A percentile compares a stretch with the other conserved stretches of the same genome.
phyloP scores from a whole-genome alignment of 306 rosid genomes.

The Citrullus colocynthis region DNA sequence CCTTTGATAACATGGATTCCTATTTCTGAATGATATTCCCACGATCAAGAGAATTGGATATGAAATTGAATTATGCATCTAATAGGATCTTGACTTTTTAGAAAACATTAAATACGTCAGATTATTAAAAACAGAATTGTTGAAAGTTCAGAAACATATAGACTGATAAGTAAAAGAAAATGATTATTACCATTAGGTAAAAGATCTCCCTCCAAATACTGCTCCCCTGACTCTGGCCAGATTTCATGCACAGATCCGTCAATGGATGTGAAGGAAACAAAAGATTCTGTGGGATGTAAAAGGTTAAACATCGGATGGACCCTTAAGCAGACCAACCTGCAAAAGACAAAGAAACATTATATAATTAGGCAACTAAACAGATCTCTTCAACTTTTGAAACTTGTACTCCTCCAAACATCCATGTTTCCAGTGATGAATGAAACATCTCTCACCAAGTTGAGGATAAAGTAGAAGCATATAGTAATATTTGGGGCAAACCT shows the following conservation, averaged over 20 bases:
- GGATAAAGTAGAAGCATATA: not conserved
- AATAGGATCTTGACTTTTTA: no score
- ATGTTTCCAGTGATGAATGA: not conserved
- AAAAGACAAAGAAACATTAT: not conserved
- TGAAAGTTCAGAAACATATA: not conserved
- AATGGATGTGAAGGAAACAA: conserved; percentile 58
- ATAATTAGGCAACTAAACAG: not conserved
- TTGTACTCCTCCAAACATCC: not conserved
- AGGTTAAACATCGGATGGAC: conserved; percentile 73
- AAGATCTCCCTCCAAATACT: conserved; percentile 48
- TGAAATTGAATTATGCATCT: no score
- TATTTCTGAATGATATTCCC: no score
- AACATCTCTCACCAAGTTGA: not conserved
- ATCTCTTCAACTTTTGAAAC: conserved; percentile 1
- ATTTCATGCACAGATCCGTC: conserved; percentile 73
- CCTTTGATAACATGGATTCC: no score
- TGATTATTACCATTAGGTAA: conserved; percentile 60
- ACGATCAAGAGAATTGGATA: no score
- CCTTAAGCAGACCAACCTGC: conserved; percentile 83
- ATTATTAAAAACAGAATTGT: not conserved
- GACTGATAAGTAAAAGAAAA: not conserved
- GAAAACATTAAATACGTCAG: not conserved
- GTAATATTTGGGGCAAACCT: conserved; percentile 32
- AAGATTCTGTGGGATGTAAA: conserved; percentile 67
- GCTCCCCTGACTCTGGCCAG: conserved; percentile 70